phyloP scores from a whole-genome alignment of 2,329 filamentous ascomycete species.

The Talaromyces sp. region DNA sequence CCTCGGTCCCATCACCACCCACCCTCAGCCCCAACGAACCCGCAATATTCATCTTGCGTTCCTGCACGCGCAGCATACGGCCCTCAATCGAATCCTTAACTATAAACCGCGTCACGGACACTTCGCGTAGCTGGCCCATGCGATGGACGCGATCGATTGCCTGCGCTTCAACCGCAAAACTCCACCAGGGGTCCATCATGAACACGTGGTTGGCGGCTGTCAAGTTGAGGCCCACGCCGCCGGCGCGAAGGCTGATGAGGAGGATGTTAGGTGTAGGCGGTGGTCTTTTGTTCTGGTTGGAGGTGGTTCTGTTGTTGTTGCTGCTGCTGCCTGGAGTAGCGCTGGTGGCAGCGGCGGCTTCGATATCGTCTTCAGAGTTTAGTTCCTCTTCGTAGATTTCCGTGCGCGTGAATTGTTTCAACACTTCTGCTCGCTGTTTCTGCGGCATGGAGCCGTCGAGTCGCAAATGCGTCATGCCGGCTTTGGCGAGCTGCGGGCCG shows the following conservation, averaged over 20 bases:
- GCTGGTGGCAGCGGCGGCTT: not conserved
- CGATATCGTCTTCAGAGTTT: conserved; percentile 28
- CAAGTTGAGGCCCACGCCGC: conserved; percentile 89
- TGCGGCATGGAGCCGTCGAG: conserved; percentile 90
- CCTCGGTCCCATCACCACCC: conserved; percentile 79
- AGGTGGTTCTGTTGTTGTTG: not conserved
- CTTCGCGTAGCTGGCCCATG: conserved; percentile 86
- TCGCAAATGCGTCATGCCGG: conserved; percentile 73
- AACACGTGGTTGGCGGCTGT: conserved; percentile 85
- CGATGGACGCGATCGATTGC: conserved; percentile 96
- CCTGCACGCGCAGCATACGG: conserved; percentile 88
- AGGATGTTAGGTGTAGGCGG: conserved; percentile 50
- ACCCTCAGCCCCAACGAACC: conserved; percentile 93
- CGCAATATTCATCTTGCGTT: conserved; percentile 84
- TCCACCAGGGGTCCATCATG: conserved; percentile 99
- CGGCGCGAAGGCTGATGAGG: conserved; percentile 78
- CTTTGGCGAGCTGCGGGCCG: conserved; percentile 67
- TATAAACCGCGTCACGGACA: conserved; percentile 82
- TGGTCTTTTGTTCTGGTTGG: not conserved
- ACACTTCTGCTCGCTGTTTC: conserved; percentile 71
- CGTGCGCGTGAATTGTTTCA: conserved; percentile 62
- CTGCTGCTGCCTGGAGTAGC: no score
- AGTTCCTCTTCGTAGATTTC: conserved; percentile 31
- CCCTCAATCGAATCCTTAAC: conserved; percentile 89
- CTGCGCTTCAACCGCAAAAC: conserved; percentile 91